A percentile compares a stretch with the other conserved stretches of the same genome.
Conservation (phyloP, 2,329 filamentous ascomycete genomes). For the Dendryphion nanum region DNA sequence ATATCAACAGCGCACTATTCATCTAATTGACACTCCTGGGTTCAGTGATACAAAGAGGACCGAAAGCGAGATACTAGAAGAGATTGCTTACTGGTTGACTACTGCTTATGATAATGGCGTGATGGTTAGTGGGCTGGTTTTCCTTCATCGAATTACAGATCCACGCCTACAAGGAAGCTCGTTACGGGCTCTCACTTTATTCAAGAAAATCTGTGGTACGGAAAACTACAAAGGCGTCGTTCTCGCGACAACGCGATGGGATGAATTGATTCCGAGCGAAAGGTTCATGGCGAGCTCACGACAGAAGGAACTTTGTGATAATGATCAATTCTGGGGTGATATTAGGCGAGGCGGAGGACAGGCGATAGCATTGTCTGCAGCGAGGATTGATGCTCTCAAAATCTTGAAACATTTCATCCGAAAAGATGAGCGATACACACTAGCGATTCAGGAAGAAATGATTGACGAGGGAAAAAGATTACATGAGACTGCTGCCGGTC, state of each 20-base stretch:
- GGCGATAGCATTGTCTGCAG: background rate
- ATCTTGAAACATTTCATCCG: constrained; percentile 5
- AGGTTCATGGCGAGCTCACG: background rate
- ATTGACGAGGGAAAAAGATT: constrained; percentile 3
- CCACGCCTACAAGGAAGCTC: constrained; percentile 41
- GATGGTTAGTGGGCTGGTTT: constrained; percentile 46
- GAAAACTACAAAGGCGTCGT: constrained; percentile 41
- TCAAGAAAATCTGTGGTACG: constrained; percentile 45
- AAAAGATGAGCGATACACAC: constrained; percentile 1
- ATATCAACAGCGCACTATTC: constrained; percentile 8
- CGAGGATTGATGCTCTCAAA: constrained; percentile 2
- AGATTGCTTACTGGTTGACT: constrained; percentile 42
- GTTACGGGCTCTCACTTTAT: constrained; percentile 44
- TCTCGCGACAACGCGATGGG: constrained; percentile 46
- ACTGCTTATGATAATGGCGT: constrained; percentile 29
- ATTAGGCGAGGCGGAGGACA: constrained; percentile 3
- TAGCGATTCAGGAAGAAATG: constrained; percentile 6
- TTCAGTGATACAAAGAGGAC: constrained; percentile 46
- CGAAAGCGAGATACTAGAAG: constrained; percentile 44
- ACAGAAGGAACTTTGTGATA: constrained; percentile 3
- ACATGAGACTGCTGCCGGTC: constrained; percentile 2
- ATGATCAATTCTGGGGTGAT: constrained; percentile 3
- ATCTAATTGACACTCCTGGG: constrained; percentile 48
- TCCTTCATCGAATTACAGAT: constrained; percentile 47
- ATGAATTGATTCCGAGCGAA: constrained; percentile 10